A percentile compares a stretch with the other conserved stretches of the same genome.
Evolutionary conservation across 1,284 basidiomycete genomes (phyloP).

Genomic region (Fomitopsis schrenkii): DNA sequence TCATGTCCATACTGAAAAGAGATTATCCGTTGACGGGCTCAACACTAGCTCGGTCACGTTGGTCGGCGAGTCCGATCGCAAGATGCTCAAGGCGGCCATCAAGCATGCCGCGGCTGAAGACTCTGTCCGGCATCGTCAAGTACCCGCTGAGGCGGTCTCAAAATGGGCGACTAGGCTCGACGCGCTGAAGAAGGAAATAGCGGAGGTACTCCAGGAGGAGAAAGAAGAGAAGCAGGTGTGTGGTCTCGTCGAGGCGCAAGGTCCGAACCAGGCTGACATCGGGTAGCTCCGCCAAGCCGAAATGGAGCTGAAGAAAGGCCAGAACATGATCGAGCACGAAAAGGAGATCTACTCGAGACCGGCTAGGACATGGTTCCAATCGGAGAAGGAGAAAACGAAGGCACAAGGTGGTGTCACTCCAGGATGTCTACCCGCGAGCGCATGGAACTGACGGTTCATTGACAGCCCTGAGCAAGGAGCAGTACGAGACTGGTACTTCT

Average conservation of each 20-base stretch:
- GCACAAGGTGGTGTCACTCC: constrained; percentile 60
- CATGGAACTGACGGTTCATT: constrained; percentile 5
- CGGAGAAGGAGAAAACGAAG: constrained; percentile 76
- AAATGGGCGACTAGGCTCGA: constrained; percentile 74
- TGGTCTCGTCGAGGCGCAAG: constrained; percentile 9
- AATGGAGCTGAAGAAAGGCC: constrained; percentile 94
- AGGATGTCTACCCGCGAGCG: constrained; percentile 5
- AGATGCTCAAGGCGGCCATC: constrained; percentile 94
- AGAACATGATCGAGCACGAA: constrained; percentile 94
- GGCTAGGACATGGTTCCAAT: constrained; percentile 98
- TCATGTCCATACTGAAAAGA: constrained; percentile 10
- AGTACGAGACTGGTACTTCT: constrained; percentile 57
- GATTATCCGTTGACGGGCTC: neutral
- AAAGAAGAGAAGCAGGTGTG: constrained; percentile 90
- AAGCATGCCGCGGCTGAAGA: constrained; percentile 81
- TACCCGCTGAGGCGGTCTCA: constrained; percentile 77
- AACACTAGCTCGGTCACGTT: constrained; percentile 83
- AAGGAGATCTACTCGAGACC: constrained; percentile 94
- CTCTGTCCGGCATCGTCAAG: constrained; percentile 85
- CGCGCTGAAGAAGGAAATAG: constrained; percentile 75
- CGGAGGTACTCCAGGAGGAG: constrained; percentile 86
- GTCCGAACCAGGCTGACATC: constrained; percentile 1
- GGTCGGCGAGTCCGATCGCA: constrained; percentile 94
- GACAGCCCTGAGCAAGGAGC: constrained; percentile 68
- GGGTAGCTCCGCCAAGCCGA: constrained; percentile 81